Evolutionary conservation across 306 rosid species (phyloP), one percentile per base, ranked within the genome.

Genomic region (Gynostemma pentaphyllum): DNA sequence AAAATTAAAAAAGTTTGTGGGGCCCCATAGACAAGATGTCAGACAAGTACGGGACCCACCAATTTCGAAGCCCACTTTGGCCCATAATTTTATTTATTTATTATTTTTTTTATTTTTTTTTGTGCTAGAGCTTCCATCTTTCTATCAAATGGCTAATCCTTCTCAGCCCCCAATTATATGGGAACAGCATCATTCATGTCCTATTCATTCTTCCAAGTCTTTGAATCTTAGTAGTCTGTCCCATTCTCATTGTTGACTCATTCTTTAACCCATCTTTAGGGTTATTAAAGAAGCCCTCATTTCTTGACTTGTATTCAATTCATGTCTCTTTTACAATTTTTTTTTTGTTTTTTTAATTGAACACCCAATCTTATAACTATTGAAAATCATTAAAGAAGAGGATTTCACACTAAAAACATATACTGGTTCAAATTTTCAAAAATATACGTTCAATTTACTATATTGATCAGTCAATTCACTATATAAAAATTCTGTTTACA

Each of bases 11-110:
- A 13, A 27, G n/a, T 4, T 21, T 16, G 82, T 68, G 78, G 83
- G 82, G 54, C 88, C 80, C 49, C 9, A 34, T 68, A 78, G 70
- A 72, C 21, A 69, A 74, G 64, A 14, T 14, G 22, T 23, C 40
- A 0, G 18, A 63, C 60, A 36, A 29, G 12, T 9, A 24, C 49
- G 37, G 72, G 77, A 74, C 78, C 81, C 87, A 82, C 71, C 76
- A 39, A 29, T n/a, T 40, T 47, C 50, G 9, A 66, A 80, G 77
- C 75, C 84, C 87, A 75, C 76, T 75, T n/a, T 69, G 72, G 68
- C 64, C 70, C 1, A 12, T 24, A 16, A 48, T 49, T 19, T 32
- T 34, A 15, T 26, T 68, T n/a, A n/a, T n/a, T n/a, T n/a, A n/a
- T n/a, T n/a, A n/a, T n/a, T n/a, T n/a, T n/a, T n/a, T n/a, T n/a